Evolutionary conservation across 345 rosid species (phyloP).

Genomic region (Fremontodendron californicum): DNA sequence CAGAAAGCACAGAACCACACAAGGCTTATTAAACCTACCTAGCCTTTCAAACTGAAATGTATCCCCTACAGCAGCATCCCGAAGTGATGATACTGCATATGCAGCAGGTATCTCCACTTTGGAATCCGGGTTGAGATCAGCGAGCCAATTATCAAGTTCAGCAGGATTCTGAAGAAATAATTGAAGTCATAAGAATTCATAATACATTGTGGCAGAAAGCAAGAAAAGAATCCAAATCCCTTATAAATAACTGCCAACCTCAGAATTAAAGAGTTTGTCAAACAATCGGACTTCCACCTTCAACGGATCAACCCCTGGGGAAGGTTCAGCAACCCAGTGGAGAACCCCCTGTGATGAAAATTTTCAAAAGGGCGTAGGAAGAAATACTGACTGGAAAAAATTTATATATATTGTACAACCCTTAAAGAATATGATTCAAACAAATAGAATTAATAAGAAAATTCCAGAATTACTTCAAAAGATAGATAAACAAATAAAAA

Average conservation of each 20-base stretch:
- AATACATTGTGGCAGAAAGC: background rate
- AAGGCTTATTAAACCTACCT: slow-evolving; percentile 40
- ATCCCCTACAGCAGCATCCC: slow-evolving; percentile 58
- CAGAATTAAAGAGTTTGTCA: slow-evolving; percentile 76
- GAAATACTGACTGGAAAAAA: background rate
- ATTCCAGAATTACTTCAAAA: background rate
- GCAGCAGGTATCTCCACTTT: slow-evolving; percentile 58
- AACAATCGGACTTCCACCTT: slow-evolving; percentile 89
- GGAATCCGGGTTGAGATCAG: slow-evolving; percentile 68
- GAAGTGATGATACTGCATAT: slow-evolving; percentile 56
- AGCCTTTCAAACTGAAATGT: slow-evolving; percentile 90
- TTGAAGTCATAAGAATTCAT: background rate
- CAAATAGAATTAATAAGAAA: slow-evolving; percentile 2
- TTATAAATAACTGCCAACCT: slow-evolving; percentile 42
- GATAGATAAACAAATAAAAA: slow-evolving; percentile 20
- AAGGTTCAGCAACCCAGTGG: slow-evolving; percentile 89
- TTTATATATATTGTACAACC: background rate
- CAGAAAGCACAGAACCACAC: background rate
- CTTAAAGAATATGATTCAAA: background rate
- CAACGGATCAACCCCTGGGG: slow-evolving; percentile 59
- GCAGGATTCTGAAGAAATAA: slow-evolving; percentile 66
- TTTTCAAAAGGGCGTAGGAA: background rate
- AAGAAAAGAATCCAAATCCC: background rate
- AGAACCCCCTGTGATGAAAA: slow-evolving; percentile 69
- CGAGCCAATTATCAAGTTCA: slow-evolving; percentile 78